Evolutionary conservation across 2,329 filamentous ascomycete species (phyloP).

Genomic region (Dactylonectria estremocensis): DNA sequence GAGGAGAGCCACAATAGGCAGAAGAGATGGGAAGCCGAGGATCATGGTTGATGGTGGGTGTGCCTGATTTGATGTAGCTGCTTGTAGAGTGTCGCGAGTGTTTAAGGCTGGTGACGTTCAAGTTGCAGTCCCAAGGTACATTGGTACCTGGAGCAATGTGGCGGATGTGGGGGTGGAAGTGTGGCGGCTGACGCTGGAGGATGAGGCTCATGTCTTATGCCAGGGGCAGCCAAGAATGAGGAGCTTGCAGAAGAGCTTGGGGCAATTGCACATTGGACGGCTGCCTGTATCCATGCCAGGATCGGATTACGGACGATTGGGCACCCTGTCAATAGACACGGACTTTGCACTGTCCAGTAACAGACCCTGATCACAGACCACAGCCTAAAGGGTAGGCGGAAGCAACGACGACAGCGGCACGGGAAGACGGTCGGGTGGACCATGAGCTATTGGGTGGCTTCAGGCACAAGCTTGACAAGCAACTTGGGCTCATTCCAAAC

Average conservation of each 20-base stretch:
- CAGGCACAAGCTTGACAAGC: slow-evolving; percentile 15
- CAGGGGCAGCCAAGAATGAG: slow-evolving; percentile 14
- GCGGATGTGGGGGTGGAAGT: slow-evolving; percentile 3
- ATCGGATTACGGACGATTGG: neutral
- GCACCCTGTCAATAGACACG: neutral
- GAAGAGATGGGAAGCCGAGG: neutral
- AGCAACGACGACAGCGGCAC: neutral
- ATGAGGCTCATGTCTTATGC: slow-evolving; percentile 27
- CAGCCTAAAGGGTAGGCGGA: neutral
- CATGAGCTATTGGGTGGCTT: slow-evolving; percentile 12
- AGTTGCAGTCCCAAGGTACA: slow-evolving; percentile 3
- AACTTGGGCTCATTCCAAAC: slow-evolving; percentile 7
- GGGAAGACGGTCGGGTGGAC: slow-evolving; percentile 11
- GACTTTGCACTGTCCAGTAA: neutral
- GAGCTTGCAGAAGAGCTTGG: slow-evolving; percentile 24
- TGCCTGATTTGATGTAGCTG: neutral
- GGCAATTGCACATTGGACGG: slow-evolving; percentile 21
- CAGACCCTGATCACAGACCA: neutral
- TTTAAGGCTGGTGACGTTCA: neutral
- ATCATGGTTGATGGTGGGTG: slow-evolving; percentile 30
- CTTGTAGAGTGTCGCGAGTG: neutral
- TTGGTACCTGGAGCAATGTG: slow-evolving; percentile 3
- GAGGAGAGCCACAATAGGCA: slow-evolving; percentile 35
- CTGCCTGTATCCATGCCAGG: neutral
- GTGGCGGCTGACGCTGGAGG: slow-evolving; percentile 22